phyloP scores from a whole-genome alignment of 352 stramenopile species.

The Phytophthora syringae region DNA sequence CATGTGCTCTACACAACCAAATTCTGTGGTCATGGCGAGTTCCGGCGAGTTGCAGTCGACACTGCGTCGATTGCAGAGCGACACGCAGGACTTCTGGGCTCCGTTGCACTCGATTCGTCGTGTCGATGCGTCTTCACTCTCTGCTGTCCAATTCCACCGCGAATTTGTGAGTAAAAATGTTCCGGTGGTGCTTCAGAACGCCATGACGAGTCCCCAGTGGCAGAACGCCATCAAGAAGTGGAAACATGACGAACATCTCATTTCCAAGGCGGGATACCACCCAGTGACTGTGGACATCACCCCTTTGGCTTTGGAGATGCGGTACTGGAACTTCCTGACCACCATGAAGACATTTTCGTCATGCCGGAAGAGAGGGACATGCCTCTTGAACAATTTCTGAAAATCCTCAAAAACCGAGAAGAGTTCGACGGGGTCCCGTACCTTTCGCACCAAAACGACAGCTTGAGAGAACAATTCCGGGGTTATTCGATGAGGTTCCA shows the following conservation, averaged over 20 bases:
- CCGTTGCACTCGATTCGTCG: conserved; percentile 58
- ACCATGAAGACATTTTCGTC: conserved; percentile 57
- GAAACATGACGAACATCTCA: conserved; percentile 63
- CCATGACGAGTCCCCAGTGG: conserved; percentile 69
- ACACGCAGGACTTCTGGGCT: conserved; percentile 79
- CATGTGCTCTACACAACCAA: not conserved
- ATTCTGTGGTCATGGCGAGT: not conserved
- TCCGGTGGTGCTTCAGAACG: conserved; percentile 73
- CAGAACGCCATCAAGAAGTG: conserved; percentile 51
- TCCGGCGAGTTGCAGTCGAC: conserved; percentile 10
- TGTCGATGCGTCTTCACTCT: conserved; percentile 50
- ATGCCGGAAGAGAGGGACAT: conserved; percentile 87
- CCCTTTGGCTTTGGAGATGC: conserved; percentile 81
- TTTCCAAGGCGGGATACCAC: conserved; percentile 48
- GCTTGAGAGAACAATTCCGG: conserved; percentile 72
- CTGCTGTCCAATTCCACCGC: conserved; percentile 71
- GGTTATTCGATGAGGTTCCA: conserved; percentile 69
- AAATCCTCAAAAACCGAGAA: conserved; percentile 51
- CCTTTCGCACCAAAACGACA: conserved; percentile 88
- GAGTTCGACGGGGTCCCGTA: conserved; percentile 81
- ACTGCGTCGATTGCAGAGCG: conserved; percentile 53
- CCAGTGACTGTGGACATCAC: conserved; percentile 79
- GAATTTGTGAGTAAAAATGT: conserved; percentile 82
- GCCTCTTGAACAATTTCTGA: conserved; percentile 64
- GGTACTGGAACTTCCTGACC: conserved; percentile 48